A percentile compares a stretch with the other conserved stretches of the same genome.
phyloP scores from a whole-genome alignment of 2,329 filamentous ascomycete genomes.

The Cladobotryum protrusum region DNA sequence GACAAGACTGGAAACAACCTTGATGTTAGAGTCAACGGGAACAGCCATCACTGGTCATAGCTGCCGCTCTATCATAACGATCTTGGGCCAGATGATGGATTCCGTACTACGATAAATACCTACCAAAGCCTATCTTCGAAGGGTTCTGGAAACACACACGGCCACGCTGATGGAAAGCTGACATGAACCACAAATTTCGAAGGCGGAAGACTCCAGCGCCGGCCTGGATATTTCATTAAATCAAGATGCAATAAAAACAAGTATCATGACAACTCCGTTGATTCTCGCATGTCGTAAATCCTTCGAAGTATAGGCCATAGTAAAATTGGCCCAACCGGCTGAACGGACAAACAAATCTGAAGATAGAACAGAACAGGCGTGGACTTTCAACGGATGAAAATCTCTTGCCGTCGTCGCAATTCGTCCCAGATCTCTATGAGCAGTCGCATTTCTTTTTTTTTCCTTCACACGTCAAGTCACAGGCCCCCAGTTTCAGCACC shows the following conservation, averaged over 20 bases:
- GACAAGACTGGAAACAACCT: too few species aligned
- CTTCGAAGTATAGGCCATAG: constrained; percentile 6
- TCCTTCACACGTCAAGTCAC: constrained; percentile 11
- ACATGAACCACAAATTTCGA: constrained; percentile 1
- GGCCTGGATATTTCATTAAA: constrained; percentile 9
- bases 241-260: constrained; percentile 7
- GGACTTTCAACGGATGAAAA: constrained; percentile 3
- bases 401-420: constrained; percentile 7
- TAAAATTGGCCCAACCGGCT: constrained; percentile 3
- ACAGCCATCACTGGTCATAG: too few species aligned
- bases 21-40: too few species aligned
- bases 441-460: constrained; percentile 5
- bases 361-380: not conserved
- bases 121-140: too few species aligned
- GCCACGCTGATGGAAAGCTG: too few species aligned
- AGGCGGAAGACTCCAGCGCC: constrained; percentile 4
- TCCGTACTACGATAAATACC: too few species aligned
- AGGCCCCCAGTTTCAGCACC: constrained; percentile 15
- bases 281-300: constrained; percentile 7
- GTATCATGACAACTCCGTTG: constrained; percentile 6
- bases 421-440: constrained; percentile 9
- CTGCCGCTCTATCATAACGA: too few species aligned
- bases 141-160: too few species aligned
- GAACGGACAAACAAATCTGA: constrained; percentile 7
- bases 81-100: too few species aligned